Evolutionary conservation across 495 filamentous ascomycete species (phyloP).

Genomic region (Trichoderma reesei): DNA sequence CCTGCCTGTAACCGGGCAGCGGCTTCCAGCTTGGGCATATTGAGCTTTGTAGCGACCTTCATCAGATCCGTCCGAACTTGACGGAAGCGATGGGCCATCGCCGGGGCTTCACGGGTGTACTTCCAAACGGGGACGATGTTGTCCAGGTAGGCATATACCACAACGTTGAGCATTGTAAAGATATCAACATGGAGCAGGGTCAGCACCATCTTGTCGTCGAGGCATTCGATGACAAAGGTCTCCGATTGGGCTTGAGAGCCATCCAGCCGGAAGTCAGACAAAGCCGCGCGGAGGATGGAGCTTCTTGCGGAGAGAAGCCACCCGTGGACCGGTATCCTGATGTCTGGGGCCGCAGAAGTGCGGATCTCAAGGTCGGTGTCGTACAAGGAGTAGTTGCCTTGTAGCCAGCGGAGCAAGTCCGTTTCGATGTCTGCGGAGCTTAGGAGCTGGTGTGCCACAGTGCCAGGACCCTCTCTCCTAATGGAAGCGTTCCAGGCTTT

Average conservation of each 20-base stretch:
- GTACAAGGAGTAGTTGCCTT: conserved; percentile 23
- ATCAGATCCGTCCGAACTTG: conserved; percentile 75
- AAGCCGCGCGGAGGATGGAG: conserved; percentile 50
- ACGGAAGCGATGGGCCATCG: conserved; percentile 58
- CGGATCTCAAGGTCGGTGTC: conserved; percentile 37
- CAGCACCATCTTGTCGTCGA: conserved; percentile 41
- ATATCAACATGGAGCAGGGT: conserved; percentile 60
- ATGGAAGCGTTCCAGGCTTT: conserved; percentile 25
- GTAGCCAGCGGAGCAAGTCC: conserved; percentile 38
- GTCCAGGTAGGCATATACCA: conserved; percentile 75
- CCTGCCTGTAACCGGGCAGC: conserved; percentile 63
- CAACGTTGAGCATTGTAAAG: conserved; percentile 65
- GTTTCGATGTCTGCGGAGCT: conserved; percentile 47
- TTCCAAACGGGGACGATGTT: conserved; percentile 78
- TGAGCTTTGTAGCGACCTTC: conserved; percentile 59
- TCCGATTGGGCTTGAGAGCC: conserved; percentile 36
- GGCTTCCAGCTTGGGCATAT: conserved; percentile 57
- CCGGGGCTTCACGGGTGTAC: conserved; percentile 48
- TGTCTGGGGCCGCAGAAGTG: conserved; percentile 50
- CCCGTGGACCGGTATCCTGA: conserved; percentile 70
- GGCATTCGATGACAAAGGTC: conserved; percentile 47
- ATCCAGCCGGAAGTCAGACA: conserved; percentile 41
- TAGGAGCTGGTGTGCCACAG: conserved; percentile 38
- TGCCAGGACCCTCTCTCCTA: conserved; percentile 24
- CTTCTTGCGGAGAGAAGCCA: conserved; percentile 72